Base-by-base conservation (phyloP, 169 alveolate genomes). In the Theileria luwenshuni region DNA sequence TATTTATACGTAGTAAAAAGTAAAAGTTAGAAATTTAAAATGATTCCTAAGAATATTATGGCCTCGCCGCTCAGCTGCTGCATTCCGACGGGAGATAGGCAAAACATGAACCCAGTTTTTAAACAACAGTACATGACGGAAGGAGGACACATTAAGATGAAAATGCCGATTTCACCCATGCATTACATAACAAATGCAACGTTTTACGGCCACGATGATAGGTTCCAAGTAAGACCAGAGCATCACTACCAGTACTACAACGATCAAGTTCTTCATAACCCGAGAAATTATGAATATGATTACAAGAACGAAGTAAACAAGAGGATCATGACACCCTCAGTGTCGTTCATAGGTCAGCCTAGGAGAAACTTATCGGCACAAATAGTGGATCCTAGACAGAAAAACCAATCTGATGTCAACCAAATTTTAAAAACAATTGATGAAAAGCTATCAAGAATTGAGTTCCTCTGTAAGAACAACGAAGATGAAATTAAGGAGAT, bases 81-180 rank as follows among this genome's bases (percentile, higher is more conserved):
- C 59, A 79, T 43, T 1, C 77, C 77, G 25, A 41, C 63, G 19
- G 83, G 35, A 10, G 77, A 71, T 23, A 25, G 76, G 17, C 68
- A 45, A 52, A 62, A 25, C 33, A 41, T 35, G 25, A 32, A 72
- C 15, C 87, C 87, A 3, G 83, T 79, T 3, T 79, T 79, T 35
- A 79, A 67, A 47, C 87, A 79, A 43, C 87, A 79, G 47, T 79
- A 60, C 58, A 48, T 79, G 45, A 79, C 35, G 35, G 83, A 79
- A 1, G 65, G 65, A 33, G 87, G 87, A 23, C 48, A 71, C 41
- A 72, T 79, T 43, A 79, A 71, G 41, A 52, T 79, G 54, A 59
- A 79, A 28, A 65, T 79, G 83, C 87, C 87, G 21, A 42, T 72
- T 32, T 79, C 87, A 70, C 87, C 87, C 27, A 19, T 79, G 62